Conservation (phyloP, 345 rosid species). For the Brassica nigra region DNA sequence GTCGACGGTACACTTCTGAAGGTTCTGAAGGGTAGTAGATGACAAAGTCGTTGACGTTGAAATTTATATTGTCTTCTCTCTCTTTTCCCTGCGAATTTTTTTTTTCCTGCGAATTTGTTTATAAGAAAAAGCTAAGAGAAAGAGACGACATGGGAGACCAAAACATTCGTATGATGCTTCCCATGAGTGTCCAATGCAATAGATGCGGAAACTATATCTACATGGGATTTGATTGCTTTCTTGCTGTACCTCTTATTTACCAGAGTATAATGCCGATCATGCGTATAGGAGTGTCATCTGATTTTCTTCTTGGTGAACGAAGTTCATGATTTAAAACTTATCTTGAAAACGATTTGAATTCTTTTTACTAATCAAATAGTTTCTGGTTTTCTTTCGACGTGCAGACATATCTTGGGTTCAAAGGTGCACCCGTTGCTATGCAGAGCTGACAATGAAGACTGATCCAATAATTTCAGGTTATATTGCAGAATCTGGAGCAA, state of each 20-base stretch:
- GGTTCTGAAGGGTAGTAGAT: too few relatives aligned
- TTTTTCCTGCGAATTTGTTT: constrained; percentile 6
- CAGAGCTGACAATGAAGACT: constrained; percentile 82
- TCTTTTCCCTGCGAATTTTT: too few relatives aligned
- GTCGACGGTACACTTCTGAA: too few relatives aligned
- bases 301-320: background rate
- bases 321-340: background rate
- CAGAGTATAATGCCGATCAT: background rate
- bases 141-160: constrained; percentile 76
- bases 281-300: background rate
- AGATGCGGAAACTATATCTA: constrained; percentile 88
- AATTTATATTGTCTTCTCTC: background rate
- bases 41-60: too few relatives aligned
- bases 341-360: constrained; percentile 21
- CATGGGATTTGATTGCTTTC: constrained; percentile 44
- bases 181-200: constrained; percentile 92
- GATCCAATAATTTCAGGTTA: constrained; percentile 95
- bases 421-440: constrained; percentile 90
- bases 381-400: constrained; percentile 5
- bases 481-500: constrained; percentile 80
- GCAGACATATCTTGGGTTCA: constrained; percentile 90
- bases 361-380: background rate
- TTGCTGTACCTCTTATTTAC: background rate
- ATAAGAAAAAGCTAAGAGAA: constrained; percentile 18
- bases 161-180: constrained; percentile 93